Conservation (phyloP, 2,329 filamentous ascomycete species). For the Aspergillus viridinutans region DNA sequence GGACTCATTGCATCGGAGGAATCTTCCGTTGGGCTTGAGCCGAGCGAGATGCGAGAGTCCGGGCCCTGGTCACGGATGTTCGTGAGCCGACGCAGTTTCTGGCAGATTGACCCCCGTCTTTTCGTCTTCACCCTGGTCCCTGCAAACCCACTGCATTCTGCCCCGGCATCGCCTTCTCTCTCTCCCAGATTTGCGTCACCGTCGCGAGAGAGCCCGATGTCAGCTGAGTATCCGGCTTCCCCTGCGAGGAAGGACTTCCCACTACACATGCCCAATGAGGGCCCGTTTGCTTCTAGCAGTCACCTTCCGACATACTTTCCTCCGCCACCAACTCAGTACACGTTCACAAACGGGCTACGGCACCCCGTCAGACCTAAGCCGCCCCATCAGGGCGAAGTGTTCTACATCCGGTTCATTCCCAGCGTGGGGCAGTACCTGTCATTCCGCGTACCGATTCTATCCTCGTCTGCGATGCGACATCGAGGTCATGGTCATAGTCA, state of each 20-base stretch:
- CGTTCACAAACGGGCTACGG: slow-evolving; percentile 69
- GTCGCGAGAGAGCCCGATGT: slow-evolving; percentile 27
- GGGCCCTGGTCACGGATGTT: slow-evolving; percentile 78
- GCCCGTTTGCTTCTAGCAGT: slow-evolving; percentile 48
- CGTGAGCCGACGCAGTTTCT: slow-evolving; percentile 74
- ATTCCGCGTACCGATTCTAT: slow-evolving; percentile 72
- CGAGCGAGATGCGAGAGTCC: slow-evolving; percentile 55
- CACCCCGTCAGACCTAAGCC: slow-evolving; percentile 87
- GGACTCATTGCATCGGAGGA: slow-evolving; percentile 74
- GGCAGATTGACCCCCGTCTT: slow-evolving; percentile 82
- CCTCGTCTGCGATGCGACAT: slow-evolving; percentile 31
- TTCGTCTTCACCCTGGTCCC: slow-evolving; percentile 84
- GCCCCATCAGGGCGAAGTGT: slow-evolving; percentile 81
- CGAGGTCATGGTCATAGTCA: slow-evolving; percentile 20
- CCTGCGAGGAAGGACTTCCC: slow-evolving; percentile 2
- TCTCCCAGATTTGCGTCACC: slow-evolving; percentile 51
- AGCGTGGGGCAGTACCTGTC: slow-evolving; percentile 80
- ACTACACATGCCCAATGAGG: slow-evolving; percentile 26
- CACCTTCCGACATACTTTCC: slow-evolving; percentile 90
- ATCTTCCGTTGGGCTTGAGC: slow-evolving; percentile 65
- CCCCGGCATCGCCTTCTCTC: slow-evolving; percentile 45
- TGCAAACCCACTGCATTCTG: slow-evolving; percentile 45
- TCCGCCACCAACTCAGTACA: slow-evolving; percentile 76
- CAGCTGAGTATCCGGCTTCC: slow-evolving; percentile 1
- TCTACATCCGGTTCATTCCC: slow-evolving; percentile 84